These are phyloP conservation scores for Cicer judaicum DNA, from an alignment of 306 rosid species.

Conservation along the genomic window DNA sequence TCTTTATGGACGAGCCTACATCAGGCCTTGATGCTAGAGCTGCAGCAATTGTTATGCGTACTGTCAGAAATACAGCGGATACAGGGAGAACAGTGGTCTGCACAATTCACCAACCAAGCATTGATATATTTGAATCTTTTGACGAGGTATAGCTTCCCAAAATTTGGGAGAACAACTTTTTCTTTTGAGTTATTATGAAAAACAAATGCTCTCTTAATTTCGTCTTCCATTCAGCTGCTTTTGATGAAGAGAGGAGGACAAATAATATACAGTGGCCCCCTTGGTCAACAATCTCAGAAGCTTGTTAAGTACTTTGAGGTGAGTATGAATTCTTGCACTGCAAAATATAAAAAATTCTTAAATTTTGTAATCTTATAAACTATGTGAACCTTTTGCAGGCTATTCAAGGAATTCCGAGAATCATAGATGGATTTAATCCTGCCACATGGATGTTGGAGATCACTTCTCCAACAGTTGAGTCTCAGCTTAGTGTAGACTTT, in stretches of 20 bases:
- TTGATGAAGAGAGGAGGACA: conserved; percentile 68
- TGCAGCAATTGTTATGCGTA: conserved; percentile 64
- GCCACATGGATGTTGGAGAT: conserved; percentile 63
- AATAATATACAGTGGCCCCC: conserved; percentile 59
- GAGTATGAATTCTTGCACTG: conserved; percentile 30
- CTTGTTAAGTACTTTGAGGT: conserved; percentile 61
- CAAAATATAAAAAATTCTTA: conserved; percentile 23
- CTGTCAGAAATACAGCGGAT: conserved; percentile 60
- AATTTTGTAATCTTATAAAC: conserved; percentile 27
- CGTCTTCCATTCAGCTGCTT: conserved; percentile 50
- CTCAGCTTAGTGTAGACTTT: conserved; percentile 53
- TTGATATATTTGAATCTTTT: conserved; percentile 63
- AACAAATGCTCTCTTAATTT: background rate
- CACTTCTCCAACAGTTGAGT: conserved; percentile 51
- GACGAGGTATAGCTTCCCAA: conserved; percentile 55
- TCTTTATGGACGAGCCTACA: conserved; percentile 71
- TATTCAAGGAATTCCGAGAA: conserved; percentile 55
- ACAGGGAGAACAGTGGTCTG: conserved; percentile 65
- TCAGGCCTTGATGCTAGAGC: conserved; percentile 70
- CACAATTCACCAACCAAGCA: conserved; percentile 73
- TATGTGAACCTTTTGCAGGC: conserved; percentile 46
- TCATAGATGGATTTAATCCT: conserved; percentile 57
- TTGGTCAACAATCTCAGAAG: conserved; percentile 58
- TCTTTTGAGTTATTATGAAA: background rate
- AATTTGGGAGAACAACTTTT: conserved; percentile 12